Base-by-base conservation (phyloP, 2,329 filamentous ascomycete species). In the Aureobasidium vineae region DNA sequence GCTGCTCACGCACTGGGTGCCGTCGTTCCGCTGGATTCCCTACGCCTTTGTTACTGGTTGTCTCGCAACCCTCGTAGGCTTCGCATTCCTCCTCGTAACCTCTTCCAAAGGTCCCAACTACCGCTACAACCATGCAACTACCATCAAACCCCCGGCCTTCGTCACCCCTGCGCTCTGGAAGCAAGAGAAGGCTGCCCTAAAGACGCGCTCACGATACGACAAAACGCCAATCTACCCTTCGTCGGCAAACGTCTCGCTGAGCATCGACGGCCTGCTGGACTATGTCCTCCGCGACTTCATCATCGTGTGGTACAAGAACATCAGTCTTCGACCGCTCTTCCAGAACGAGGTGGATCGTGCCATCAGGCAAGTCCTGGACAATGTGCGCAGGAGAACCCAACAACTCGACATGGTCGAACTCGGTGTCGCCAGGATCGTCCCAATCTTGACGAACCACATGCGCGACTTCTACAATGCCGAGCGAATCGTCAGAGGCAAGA, bases 381-480 rank as follows among this genome's bases (percentile, higher is more conserved):
- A 85, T 72, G 80, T 98, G 69, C 85, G 87, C 67, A 89, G 92
- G 73, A 86, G 89, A 69, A 79, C 97, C 49, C 81, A 88, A 68
- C 84, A 86, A 43, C 84, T 93, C 71, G 95, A 99, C 77, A 79
- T 97, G 69, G 91, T 95, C 59, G 93, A 95, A 72, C 82, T 94
- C 53, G 82, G 91, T 53, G 92, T 94, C 21, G 90, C 89, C 68
- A 88, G 89, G 43, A 84, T 98, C 54, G 88, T 97, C 45, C 96
- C 96, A 15, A 87, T 98, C 67, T 77, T 99, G 70, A 98, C 94
- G 36, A 84, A 86, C 11, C 95, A 99, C 77, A 86, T 99, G 72
- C 90, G 86, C 70, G 91, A 97, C 71, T 97, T 97, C 72, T 91
- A 93, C 76, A 88, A 95, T 70, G 95, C 95, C 0, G 95, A 99